Conservation (phyloP, 2,329 filamentous ascomycete species). For the Aureobasidium sp. region DNA sequence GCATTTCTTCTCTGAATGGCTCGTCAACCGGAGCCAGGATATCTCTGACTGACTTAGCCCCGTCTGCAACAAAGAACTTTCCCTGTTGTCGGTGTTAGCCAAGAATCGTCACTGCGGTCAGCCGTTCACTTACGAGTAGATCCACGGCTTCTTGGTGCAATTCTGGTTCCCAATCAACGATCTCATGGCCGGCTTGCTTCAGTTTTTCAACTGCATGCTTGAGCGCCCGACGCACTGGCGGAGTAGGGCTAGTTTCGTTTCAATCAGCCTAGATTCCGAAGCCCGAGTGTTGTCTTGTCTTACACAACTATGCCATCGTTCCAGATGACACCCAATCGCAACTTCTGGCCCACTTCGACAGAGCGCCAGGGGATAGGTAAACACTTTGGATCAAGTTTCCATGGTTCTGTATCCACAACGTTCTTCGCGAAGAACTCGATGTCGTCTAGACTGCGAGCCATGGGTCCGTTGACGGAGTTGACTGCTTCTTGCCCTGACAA, state of each 20-base stretch:
- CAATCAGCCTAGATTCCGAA: background rate
- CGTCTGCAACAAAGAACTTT: slow-evolving; percentile 56
- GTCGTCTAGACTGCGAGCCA: slow-evolving; percentile 63
- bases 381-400: slow-evolving; percentile 58
- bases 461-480: slow-evolving; percentile 68
- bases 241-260: slow-evolving; percentile 54
- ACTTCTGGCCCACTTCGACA: slow-evolving; percentile 48
- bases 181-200: slow-evolving; percentile 55
- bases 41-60: slow-evolving; percentile 51
- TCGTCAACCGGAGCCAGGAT: slow-evolving; percentile 47
- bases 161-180: slow-evolving; percentile 63
- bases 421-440: slow-evolving; percentile 47
- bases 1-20: slow-evolving; percentile 57
- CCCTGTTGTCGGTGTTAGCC: slow-evolving; percentile 27
- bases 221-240: slow-evolving; percentile 64
- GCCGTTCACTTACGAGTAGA: slow-evolving; percentile 45
- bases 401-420: slow-evolving; percentile 52
- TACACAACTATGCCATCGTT: slow-evolving; percentile 63
- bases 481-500: slow-evolving; percentile 74
- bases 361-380: slow-evolving; percentile 60
- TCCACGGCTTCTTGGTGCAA: slow-evolving; percentile 59
- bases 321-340: slow-evolving; percentile 68
- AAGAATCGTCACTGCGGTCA: background rate
- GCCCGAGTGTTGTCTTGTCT: background rate
- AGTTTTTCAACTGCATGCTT: slow-evolving; percentile 60